Base-by-base conservation (phyloP, 305 asterid genomes). In the Rubia tinctorum region DNA sequence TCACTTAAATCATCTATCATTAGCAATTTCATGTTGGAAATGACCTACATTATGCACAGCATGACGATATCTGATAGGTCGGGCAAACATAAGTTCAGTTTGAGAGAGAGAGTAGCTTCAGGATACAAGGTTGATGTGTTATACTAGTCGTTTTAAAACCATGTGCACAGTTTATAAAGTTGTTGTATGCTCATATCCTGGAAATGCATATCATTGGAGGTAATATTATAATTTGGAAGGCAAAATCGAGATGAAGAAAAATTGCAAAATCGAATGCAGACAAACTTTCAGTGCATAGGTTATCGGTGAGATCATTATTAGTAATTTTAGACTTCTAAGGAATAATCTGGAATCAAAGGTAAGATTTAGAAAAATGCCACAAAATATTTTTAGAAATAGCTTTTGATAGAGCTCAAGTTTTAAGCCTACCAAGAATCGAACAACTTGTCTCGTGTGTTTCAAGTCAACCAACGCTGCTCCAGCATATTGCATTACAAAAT, bases 171-270 rank as follows among this genome's bases (percentile, higher is more conserved):
- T 78, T 91, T 85, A 75, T 86, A 79, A 64, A 87, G 90, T 79
- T 90, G 96, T 67, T 86, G 96, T 81, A 79, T 75, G 76, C 89
- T 89, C 79, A 91, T 79, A 75, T 74, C 72, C 96, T 91, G 92
- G 51, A 76, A 81, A 78, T 61, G 71, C 55, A 77, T 20, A n/a
- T 72, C 58, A 83, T 15, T n/a, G 51, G 43, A 10, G 20, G 17
- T 11, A 3, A 18, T 62, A 30, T 25, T 25, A 30, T 25, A 8
- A 62, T 25, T 27, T 62, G 20, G 42, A 62, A 62, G n/a, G 14
- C 2, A 4, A 65, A 3, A 22, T 14, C 20, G 12, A 53, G 12
- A 59, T 67, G 68, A 18, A 60, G 49, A 23, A 56, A 59, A 15
- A 37, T 42, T 14, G 40, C 47, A 69, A 66, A 69, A 76, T 40